Evolutionary conservation across 768 basidiomycete species (phyloP), one percentile per base, ranked within the genome.

Genomic region (Galerina marginata): DNA sequence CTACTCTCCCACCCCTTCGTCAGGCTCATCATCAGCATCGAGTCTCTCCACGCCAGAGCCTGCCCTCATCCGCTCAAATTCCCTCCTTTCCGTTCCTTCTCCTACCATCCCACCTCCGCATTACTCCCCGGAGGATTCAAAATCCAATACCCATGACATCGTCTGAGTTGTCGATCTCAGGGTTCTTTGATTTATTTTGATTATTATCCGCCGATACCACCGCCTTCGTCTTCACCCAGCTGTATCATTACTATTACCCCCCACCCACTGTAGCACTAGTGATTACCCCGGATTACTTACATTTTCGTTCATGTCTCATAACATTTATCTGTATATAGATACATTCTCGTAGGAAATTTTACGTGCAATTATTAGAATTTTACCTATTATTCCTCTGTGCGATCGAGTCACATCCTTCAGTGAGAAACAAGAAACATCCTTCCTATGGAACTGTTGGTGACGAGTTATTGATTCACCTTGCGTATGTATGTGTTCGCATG

Each of bases 11-110:
- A 43, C 67, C 11, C 72, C 76, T 9, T 76, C 77, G 3, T 76
- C 78, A 2, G 74, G 72, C 12, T 70, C 75, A 2, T 74, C 74
- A n/a, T 77, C 75, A 11, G 69, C 77, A 0, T 74, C 77, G n/a
- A 76, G 75, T 23, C 53, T 79, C 43, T 65, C 74, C 10, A 59
- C 65, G 20, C 70, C 71, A 25, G 56, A 65, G 42, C 69, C 66
- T 48, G 71, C 59, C 1, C 50, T 66, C n/a, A 66, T 65, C 7
- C 69, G 71, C n/a, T 75, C 56, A 73, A 78, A 54, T 72, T 76
- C 47, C 70, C 73, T 5, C 73, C 72, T 7, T 54, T 76, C 33
- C 69, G 70, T 36, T 60, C 57, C 33, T 15, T 51, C 54, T 47
- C 60, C 38, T 6, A 52, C 51, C 36, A 38, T 39, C 11, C 23